These are phyloP conservation scores for Arthrobotrys sinensis DNA, from an alignment of 2,329 filamentous ascomycete genomes.

Conservation along the genomic window DNA sequence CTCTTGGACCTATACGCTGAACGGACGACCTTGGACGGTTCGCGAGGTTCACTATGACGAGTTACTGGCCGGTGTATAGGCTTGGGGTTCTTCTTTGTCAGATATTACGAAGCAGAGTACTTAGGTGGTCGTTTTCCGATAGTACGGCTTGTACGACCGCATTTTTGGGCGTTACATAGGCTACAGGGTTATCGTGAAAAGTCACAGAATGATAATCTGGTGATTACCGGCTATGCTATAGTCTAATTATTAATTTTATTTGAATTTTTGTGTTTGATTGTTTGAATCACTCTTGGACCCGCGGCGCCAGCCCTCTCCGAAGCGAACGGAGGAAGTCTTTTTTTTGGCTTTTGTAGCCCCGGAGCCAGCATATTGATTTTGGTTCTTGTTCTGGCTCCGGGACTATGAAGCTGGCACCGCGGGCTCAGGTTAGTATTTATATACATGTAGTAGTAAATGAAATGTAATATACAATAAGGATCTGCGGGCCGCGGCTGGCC, in stretches of 20 bases:
- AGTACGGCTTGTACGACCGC: no score
- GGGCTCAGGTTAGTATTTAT: not conserved
- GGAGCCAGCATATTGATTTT: not conserved
- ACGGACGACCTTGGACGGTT: not conserved
- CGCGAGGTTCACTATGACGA: not conserved
- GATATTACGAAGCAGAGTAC: not conserved
- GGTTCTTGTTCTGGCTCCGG: not conserved
- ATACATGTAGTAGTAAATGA: not conserved
- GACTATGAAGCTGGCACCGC: not conserved
- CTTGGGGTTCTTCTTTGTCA: not conserved
- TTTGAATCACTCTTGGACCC: not conserved
- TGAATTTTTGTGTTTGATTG: not conserved
- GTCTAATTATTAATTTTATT: not conserved
- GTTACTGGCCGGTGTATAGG: not conserved
- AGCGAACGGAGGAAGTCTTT: not conserved
- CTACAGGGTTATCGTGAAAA: no score
- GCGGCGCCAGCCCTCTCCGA: not conserved
- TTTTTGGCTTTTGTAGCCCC: not conserved
- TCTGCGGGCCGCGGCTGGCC: slow-evolving; percentile 1
- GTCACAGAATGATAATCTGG: not conserved
- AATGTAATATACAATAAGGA: not conserved
- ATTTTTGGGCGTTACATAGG: no score
- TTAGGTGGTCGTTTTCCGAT: no score
- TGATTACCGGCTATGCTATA: not conserved
- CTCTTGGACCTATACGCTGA: slow-evolving; percentile 7